A percentile compares a stretch with the other conserved stretches of the same genome.
These are phyloP conservation scores for Globisporangium emineosum DNA, from an alignment of 352 stramenopile genomes.

Conservation along the genomic window DNA sequence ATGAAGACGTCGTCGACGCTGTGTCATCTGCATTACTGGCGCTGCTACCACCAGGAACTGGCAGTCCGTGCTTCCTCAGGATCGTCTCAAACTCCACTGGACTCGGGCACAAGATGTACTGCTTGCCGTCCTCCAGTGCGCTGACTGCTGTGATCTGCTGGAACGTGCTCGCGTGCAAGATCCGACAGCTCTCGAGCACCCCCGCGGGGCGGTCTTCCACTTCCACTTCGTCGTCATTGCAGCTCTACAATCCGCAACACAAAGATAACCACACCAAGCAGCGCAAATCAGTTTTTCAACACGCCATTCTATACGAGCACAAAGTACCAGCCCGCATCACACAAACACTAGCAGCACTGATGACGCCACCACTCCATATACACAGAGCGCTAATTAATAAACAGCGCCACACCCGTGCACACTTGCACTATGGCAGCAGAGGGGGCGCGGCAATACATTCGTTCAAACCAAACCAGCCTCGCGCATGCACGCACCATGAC, in stretches of 20 bases:
- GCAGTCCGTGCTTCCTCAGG: conserved; percentile 46
- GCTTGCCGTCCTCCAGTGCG: conserved; percentile 62
- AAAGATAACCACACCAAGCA: neutral
- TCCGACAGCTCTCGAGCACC: conserved; percentile 50
- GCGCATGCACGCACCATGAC: conserved; percentile 48
- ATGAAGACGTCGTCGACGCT: conserved; percentile 17
- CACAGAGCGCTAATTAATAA: no score
- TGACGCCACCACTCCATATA: no score
- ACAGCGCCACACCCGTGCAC: neutral
- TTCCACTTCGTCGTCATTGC: conserved; percentile 75
- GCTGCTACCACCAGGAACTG: conserved; percentile 18
- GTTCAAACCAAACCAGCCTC: neutral
- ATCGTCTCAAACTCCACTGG: conserved; percentile 30
- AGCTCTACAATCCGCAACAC: conserved; percentile 34
- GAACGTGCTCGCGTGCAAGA: conserved; percentile 55
- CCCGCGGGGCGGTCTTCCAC: conserved; percentile 48
- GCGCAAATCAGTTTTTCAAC: neutral
- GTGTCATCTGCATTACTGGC: conserved; percentile 8
- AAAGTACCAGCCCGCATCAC: no score
- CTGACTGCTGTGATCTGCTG: conserved; percentile 31
- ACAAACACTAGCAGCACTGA: no score
- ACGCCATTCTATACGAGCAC: no score
- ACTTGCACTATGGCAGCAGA: neutral
- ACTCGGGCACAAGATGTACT: conserved; percentile 66
- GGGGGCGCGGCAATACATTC: neutral